Conservation (phyloP, 2,329 filamentous ascomycete species). For the Pezicula radicicola region DNA sequence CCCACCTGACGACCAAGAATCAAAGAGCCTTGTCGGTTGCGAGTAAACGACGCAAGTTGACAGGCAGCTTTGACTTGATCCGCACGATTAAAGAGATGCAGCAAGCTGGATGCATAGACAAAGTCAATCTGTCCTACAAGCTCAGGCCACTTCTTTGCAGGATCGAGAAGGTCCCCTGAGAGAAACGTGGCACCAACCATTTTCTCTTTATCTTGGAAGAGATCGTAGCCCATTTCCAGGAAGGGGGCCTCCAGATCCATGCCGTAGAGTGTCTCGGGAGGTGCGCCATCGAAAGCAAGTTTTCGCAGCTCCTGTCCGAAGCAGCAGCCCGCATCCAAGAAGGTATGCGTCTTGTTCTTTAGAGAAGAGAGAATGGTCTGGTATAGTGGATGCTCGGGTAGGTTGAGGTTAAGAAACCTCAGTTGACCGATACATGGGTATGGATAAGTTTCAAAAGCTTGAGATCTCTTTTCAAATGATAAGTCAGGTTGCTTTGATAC, state of each 20-base stretch:
- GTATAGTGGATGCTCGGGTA: slow-evolving; percentile 2
- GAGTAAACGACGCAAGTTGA: background rate
- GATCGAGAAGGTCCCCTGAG: background rate
- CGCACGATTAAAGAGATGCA: slow-evolving; percentile 39
- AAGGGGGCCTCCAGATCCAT: slow-evolving; percentile 7
- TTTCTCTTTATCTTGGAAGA: background rate
- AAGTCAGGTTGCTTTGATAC: too few species aligned
- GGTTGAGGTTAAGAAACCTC: slow-evolving; percentile 2
- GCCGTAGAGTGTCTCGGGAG: slow-evolving; percentile 24
- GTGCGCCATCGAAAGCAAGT: slow-evolving; percentile 32
- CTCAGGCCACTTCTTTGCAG: slow-evolving; percentile 2
- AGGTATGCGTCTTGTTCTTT: slow-evolving; percentile 1
- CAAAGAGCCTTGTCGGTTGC: slow-evolving; percentile 26
- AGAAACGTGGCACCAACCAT: background rate
- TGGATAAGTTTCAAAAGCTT: background rate
- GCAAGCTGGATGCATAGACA: slow-evolving; percentile 36
- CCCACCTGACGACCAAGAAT: slow-evolving; percentile 37
- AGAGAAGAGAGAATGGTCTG: slow-evolving; percentile 4
- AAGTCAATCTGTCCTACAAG: slow-evolving; percentile 36
- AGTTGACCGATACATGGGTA: slow-evolving; percentile 8
- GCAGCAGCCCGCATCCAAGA: slow-evolving; percentile 34
- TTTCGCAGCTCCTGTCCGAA: slow-evolving; percentile 34
- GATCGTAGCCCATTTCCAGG: background rate
- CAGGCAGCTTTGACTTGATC: slow-evolving; percentile 32
- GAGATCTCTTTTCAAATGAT: too few species aligned